Base-by-base conservation (phyloP, 768 basidiomycete species). In the Amanita rubescens region DNA sequence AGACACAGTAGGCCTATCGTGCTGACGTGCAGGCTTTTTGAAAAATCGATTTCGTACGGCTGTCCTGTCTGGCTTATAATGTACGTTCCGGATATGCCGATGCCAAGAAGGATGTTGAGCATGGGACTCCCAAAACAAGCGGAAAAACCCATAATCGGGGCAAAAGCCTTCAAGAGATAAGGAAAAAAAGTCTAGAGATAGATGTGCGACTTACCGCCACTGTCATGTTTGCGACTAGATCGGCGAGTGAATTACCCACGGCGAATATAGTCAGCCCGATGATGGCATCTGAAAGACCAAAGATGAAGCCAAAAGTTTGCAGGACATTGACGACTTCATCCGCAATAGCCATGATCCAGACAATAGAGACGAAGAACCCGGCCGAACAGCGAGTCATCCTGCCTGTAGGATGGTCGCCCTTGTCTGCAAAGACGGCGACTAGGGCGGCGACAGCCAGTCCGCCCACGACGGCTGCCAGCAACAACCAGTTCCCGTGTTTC, bases 261-360 rank as follows among this genome's bases (percentile, higher is more conserved):
- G 95, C 96, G 58, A 99, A 99, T 55, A 99, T 87, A 1, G 95
- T 97, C 38, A 99, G 71, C 11, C 95, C 95, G 53, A 99, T 90
- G 64, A 99, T 95, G 41, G 96, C 94, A 63, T 98, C 94, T 14
- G 94, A 96, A 22, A 99, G 76, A 2, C 94, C 95, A 63, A 99
- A 90, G 49, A 98, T 90, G 63, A 87, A 81, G 5, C 95, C 96
- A 59, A 96, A 87, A 0, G 91, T 87, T 93, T 97, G 58, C 11
- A 61, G 59, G 15, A 43, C 58, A 45, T 87, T 79, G 27, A 98
- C 93, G 2, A 95, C 93, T 65, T 97, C 94, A 65, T 96, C 94
- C 1, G 94, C 94, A 45, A 98, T 94, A 5, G 89, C 93, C 83
- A 97, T 94, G 60, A 99, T 97, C 95, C 96, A 99, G 7, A 97